Evolutionary conservation across 2,329 filamentous ascomycete species (phyloP).

Genomic region (Drechslerella dactyloides): DNA sequence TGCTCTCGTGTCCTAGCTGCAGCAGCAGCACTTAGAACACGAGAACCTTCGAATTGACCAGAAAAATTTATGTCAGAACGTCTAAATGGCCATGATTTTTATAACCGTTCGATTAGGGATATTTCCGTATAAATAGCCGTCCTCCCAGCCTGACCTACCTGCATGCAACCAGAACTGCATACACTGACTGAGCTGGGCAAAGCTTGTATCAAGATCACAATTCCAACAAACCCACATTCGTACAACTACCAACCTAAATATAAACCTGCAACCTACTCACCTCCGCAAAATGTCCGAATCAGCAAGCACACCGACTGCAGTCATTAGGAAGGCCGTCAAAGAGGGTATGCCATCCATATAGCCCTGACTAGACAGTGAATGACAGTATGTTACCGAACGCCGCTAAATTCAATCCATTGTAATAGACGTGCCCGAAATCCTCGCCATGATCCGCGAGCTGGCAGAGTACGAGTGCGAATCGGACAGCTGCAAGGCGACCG

Average conservation of each 20-base stretch:
- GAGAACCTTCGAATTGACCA: too few relatives aligned
- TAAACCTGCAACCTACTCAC: background rate
- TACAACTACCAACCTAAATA: background rate
- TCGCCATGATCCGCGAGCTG: constrained; percentile 80
- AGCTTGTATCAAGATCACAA: background rate
- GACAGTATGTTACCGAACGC: constrained; percentile 5
- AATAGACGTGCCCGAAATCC: constrained; percentile 79
- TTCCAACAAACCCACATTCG: background rate
- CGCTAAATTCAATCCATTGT: background rate
- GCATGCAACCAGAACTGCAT: too few relatives aligned
- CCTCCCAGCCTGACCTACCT: background rate
- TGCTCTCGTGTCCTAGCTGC: background rate
- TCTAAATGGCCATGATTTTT: too few relatives aligned
- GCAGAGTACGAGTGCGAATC: constrained; percentile 85
- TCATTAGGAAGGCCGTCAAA: constrained; percentile 39
- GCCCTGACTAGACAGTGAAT: background rate
- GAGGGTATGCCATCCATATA: constrained; percentile 19
- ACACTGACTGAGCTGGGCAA: too few relatives aligned
- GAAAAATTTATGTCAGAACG: too few relatives aligned
- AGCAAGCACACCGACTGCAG: constrained; percentile 7
- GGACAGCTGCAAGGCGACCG: constrained; percentile 73
- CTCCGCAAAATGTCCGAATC: constrained; percentile 17
- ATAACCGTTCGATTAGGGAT: too few relatives aligned
- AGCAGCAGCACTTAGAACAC: background rate
- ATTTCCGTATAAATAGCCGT: too few relatives aligned